Percentiles rank a stretch among this genome's conserved stretches.
Evolutionary conservation across 2,329 filamentous ascomycete genomes (phyloP).

Genomic region (Alternaria sp.): DNA sequence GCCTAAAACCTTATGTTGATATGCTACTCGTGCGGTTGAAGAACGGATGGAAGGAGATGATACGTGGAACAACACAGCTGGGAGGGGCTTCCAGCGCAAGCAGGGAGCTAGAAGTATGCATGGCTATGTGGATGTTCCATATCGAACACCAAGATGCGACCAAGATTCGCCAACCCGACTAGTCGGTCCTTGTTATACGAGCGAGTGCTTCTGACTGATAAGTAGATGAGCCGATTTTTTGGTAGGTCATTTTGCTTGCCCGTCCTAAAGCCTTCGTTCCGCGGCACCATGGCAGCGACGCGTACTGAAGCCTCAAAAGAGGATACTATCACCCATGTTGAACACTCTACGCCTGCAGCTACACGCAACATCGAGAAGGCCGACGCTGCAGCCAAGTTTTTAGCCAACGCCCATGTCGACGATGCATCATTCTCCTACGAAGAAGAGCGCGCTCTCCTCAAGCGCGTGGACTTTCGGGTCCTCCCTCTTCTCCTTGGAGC

Average conservation of each 20-base stretch:
- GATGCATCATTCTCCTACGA: constrained; percentile 57
- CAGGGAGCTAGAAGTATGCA: neutral
- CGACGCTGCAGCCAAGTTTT: constrained; percentile 59
- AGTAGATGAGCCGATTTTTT: neutral
- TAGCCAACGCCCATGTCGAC: constrained; percentile 52
- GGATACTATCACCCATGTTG: constrained; percentile 30
- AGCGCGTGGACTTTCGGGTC: constrained; percentile 59
- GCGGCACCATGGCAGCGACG: constrained; percentile 16
- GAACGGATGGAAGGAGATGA: neutral
- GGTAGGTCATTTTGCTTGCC: neutral
- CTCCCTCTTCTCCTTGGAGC: constrained; percentile 65
- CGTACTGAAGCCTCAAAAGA: constrained; percentile 16
- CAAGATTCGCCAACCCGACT: constrained; percentile 1
- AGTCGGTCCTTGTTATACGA: constrained; percentile 13
- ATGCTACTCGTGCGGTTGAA: neutral
- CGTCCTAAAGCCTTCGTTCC: neutral
- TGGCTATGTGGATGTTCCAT: neutral
- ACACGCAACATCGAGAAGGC: constrained; percentile 14
- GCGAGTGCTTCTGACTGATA: constrained; percentile 7
- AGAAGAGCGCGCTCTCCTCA: constrained; percentile 61
- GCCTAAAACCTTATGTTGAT: constrained; percentile 4
- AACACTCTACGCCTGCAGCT: constrained; percentile 14
- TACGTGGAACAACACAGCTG: constrained; percentile 17
- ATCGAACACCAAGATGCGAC: neutral
- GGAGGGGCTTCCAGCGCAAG: neutral